phyloP scores from a whole-genome alignment of 73 alveolate species.

The Tetrahymena thermophila region DNA sequence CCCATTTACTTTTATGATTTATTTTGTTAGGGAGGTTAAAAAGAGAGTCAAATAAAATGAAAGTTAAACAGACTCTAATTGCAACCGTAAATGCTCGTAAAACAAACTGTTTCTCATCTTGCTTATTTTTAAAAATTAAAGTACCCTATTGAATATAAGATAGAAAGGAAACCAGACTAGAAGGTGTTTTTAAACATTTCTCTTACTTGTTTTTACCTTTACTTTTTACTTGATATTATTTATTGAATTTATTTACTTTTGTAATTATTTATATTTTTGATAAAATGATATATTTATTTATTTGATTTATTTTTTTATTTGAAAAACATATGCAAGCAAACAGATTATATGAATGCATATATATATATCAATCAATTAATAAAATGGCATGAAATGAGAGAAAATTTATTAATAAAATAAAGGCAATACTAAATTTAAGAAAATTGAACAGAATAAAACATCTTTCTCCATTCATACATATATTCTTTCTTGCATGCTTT shows the following conservation, averaged over 20 bases:
- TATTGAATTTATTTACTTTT: not conserved
- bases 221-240: not conserved
- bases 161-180: conserved; percentile 92
- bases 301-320: not conserved
- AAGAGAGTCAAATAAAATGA: not conserved
- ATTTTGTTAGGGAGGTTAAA: not conserved
- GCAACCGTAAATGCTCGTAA: not conserved
- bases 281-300: not conserved
- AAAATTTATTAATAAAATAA: too few relatives aligned
- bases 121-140: not conserved
- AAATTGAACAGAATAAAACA: not conserved
- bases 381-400: not conserved
- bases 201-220: conserved; percentile 5
- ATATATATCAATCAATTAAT: too few relatives aligned
- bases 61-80: not conserved
- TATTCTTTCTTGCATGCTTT: too few relatives aligned
- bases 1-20: not conserved
- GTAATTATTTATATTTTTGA: not conserved
- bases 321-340: not conserved
- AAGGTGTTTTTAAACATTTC: conserved; percentile 89
- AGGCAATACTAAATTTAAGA: not conserved
- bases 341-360: not conserved
- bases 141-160: conserved; percentile 80
- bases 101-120: not conserved
- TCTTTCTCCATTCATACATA: not conserved